Evolutionary conservation across 129 eudicot species (phyloP), one percentile per base, ranked within the genome.

Genomic region (Arctium minus): DNA sequence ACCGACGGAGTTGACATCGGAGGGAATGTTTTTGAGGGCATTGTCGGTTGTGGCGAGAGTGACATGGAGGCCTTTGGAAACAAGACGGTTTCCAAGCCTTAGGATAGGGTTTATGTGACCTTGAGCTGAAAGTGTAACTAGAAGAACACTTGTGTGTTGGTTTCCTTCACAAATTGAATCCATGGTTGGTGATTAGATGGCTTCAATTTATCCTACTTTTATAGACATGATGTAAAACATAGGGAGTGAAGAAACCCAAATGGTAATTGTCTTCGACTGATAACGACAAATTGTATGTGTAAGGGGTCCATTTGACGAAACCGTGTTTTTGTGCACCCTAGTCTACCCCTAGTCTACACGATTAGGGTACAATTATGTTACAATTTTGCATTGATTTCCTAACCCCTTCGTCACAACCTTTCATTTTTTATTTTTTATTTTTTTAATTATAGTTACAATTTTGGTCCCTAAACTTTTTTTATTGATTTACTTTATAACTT

Each of bases 31-130:
- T 18, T 76, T 13, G 6, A 79, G 89, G 87, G 62, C 70, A 8
- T 6, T 11, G 56, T 82, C 73, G 77, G 50, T 85, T 48, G 79
- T 82, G 70, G 90, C 90, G 13, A 89, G 82, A 0, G 90, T 85
- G 70, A 89, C 88, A 15, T 82, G 70, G 60, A 89, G 84, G 82
- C 87, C 85, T 71, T 89, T 89, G 70, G 84, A 53, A 22, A 71
- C 67, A 18, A 89, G 86, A 78, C 13, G 79, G 37, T 80, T 82
- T n/a, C 77, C 93, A n/a, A 89, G 82, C 53, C 84, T 79, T 48
- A 89, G 85, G 86, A 87, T 89, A 10, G 93, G 93, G 84, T 89
- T 89, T 38, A 89, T 44, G 84, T 87, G 93, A 35, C 93, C 90
- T 82, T 85, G 87, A 22, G 93, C 84, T 4, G 86, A 35, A 76